These are phyloP conservation scores for Hypoxylon sp. DNA, from an alignment of 2,329 filamentous ascomycete genomes.

Conservation along the genomic window DNA sequence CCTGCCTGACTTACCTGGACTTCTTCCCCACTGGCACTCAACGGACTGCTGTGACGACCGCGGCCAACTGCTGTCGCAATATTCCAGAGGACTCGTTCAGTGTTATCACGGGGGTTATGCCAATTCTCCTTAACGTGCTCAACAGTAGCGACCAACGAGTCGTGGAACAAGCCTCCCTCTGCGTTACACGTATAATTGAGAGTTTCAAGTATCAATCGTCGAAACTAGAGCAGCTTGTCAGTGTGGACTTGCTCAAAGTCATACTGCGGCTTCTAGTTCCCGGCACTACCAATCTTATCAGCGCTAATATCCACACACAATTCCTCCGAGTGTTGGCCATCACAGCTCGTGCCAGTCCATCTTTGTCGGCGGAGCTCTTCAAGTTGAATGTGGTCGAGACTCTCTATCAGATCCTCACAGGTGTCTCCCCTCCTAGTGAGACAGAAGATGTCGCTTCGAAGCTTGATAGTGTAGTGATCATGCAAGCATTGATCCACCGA, in stretches of 20 bases:
- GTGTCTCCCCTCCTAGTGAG: slow-evolving; percentile 89
- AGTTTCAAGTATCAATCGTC: slow-evolving; percentile 92
- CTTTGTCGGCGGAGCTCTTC: slow-evolving; percentile 88
- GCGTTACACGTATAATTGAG: slow-evolving; percentile 95
- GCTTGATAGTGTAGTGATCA: slow-evolving; percentile 96
- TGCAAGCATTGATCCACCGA: slow-evolving; percentile 97
- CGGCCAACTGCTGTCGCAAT: slow-evolving; percentile 97
- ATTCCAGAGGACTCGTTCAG: slow-evolving; percentile 94
- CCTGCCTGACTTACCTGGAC: slow-evolving; percentile 95
- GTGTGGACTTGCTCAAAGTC: slow-evolving; percentile 86
- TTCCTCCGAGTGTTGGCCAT: slow-evolving; percentile 94
- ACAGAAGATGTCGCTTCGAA: slow-evolving; percentile 84
- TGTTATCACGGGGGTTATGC: slow-evolving; percentile 96
- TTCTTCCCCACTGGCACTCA: slow-evolving; percentile 99
- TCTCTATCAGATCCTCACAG: slow-evolving; percentile 95
- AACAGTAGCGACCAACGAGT: slow-evolving; percentile 95
- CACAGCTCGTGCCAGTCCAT: slow-evolving; percentile 88
- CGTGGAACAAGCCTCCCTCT: slow-evolving; percentile 95
- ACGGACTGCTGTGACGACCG: slow-evolving; percentile 94
- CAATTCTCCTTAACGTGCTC: slow-evolving; percentile 90
- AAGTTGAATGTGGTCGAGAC: slow-evolving; percentile 98
- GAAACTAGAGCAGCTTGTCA: slow-evolving; percentile 93
- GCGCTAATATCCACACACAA: slow-evolving; percentile 94
- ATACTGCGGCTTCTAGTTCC: slow-evolving; percentile 90
- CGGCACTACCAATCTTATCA: slow-evolving; percentile 95